A percentile compares a stretch with the other conserved stretches of the same genome.
These are phyloP conservation scores for Rhypophila decipiens DNA, from an alignment of 495 filamentous ascomycete genomes.

Conservation along the genomic window DNA sequence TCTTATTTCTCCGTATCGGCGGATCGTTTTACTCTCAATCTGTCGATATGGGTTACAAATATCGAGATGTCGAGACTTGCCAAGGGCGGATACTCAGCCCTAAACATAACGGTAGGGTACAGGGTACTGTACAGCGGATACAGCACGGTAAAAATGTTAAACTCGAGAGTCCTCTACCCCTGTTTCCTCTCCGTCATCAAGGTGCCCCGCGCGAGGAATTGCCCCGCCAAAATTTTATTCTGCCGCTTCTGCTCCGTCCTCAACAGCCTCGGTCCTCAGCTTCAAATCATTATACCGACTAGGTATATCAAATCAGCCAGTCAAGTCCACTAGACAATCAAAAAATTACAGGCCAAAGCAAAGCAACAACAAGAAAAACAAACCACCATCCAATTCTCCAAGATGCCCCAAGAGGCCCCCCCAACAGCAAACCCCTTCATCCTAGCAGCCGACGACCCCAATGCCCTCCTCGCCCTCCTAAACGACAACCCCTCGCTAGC, in stretches of 20 bases:
- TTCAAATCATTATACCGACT: neutral
- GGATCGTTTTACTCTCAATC: too few species aligned
- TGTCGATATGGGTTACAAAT: too few species aligned
- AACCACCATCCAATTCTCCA: neutral
- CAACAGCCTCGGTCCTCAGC: neutral
- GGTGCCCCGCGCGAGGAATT: conserved; percentile 2
- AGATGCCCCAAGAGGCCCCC: conserved; percentile 29
- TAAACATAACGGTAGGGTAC: neutral
- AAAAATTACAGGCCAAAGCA: too few species aligned
- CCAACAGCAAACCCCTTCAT: conserved; percentile 70
- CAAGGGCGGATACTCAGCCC: too few species aligned
- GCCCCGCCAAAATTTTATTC: conserved; percentile 10
- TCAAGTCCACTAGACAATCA: too few species aligned
- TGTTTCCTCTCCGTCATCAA: too few species aligned
- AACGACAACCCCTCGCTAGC: conserved; percentile 60
- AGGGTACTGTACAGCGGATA: neutral
- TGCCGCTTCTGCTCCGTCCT: too few species aligned
- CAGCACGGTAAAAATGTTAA: neutral
- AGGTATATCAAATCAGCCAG: too few species aligned
- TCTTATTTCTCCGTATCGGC: too few species aligned
- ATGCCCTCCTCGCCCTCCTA: conserved; percentile 59
- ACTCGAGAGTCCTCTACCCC: too few species aligned
- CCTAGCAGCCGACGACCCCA: conserved; percentile 69
- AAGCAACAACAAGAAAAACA: too few species aligned
- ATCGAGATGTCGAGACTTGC: too few species aligned